A percentile compares a stretch with the other conserved stretches of the same genome.
Evolutionary conservation across 2,329 filamentous ascomycete genomes (phyloP).

Genomic region (Claviceps maximensis): DNA sequence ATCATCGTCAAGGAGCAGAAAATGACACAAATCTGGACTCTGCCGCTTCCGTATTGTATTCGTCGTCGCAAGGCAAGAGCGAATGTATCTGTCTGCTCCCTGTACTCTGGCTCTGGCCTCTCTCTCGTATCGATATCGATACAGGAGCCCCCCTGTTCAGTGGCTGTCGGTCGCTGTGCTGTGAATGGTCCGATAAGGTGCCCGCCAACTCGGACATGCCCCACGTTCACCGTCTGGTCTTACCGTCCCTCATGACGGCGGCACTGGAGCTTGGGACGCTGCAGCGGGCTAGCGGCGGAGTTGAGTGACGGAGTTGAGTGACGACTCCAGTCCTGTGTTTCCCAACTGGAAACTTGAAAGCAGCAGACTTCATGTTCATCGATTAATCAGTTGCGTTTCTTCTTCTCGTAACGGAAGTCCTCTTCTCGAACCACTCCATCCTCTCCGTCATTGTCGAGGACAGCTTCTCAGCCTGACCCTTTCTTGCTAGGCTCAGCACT

Average conservation of each 20-base stretch:
- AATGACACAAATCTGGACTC: neutral
- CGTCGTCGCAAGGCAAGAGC: neutral
- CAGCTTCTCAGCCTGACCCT: neutral
- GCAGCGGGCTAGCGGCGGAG: neutral
- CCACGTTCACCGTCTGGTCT: slow-evolving; percentile 1
- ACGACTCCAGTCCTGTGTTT: too few relatives aligned
- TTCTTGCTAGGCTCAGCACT: neutral
- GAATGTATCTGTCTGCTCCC: neutral
- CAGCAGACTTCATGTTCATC: neutral
- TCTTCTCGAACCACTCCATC: neutral
- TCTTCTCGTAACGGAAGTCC: neutral
- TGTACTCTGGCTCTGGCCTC: neutral
- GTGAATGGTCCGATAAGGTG: slow-evolving; percentile 5
- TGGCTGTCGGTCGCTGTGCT: neutral
- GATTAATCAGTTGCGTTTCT: neutral
- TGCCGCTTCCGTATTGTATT: neutral
- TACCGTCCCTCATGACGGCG: neutral
- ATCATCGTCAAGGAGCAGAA: neutral
- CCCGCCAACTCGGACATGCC: slow-evolving; percentile 5
- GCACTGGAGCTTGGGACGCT: neutral
- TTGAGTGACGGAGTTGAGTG: too few relatives aligned
- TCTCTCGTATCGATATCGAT: neutral
- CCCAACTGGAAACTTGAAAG: neutral
- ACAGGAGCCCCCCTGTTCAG: neutral
- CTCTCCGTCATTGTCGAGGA: neutral